Base-by-base conservation (phyloP, 495 filamentous ascomycete genomes). In the Articulospora tetracladia region DNA sequence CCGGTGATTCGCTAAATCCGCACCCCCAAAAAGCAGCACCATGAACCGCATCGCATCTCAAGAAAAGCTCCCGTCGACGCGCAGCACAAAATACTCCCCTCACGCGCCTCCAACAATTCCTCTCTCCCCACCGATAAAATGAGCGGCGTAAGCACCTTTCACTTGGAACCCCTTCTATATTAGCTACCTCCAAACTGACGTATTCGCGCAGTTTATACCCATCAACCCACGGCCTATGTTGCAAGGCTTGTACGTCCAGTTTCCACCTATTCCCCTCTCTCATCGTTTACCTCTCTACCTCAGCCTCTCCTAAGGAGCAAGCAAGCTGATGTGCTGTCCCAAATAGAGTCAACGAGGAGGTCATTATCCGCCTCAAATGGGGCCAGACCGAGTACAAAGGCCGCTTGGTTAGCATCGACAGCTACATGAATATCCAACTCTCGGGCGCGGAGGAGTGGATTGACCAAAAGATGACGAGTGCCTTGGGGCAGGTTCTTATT, bases 371-470 rank as follows among this genome's bases (percentile, higher is more conserved):
- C 65, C 84, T 98, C 27, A 98, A 98, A 81, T 98, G 94, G 94
- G 92, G 91, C 65, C 86, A 96, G 70, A 94, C 91, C 30, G 95
- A 98, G 76, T 98, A 98, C 83, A 91, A 90, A 71, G 94, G 94
- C 65, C 83, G 81, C 47, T 83, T 98, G 56, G 90, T 98, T 66
- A 89, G 83, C 75, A 89, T 96, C 65, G 94, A 98, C 77, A 92
- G 88, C 67, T 98, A 98, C 83, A 97, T 98, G 93, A 98, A 98
- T 77, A 85, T 98, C 62, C 90, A 97, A 74, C 82, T 98, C 54
- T 82, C 82, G 67, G 84, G 87, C 67, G 91, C 94, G 51, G 90
- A 95, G 76, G 95, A 98, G 70, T 96, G 83, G 76, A 87, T 97
- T 64, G 86, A 94, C 74, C 90, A 89, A 56, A 91, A 94, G 82